phyloP scores from a whole-genome alignment of 768 basidiomycete species.

The Lanmaoa pseudosensibilis region DNA sequence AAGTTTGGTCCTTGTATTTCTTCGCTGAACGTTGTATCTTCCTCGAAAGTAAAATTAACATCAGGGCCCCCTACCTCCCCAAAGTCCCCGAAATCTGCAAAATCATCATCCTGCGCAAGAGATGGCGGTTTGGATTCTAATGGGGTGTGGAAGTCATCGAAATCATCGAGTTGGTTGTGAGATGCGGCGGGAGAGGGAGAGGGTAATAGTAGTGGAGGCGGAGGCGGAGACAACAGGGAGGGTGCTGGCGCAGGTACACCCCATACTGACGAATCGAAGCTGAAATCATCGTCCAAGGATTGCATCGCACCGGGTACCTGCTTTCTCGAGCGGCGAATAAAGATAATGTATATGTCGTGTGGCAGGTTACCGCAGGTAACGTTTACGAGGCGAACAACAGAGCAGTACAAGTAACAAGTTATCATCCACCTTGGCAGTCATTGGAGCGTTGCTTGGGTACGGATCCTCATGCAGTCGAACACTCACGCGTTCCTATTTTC shows the following conservation, averaged over 20 bases:
- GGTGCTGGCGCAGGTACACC: conserved; percentile 43
- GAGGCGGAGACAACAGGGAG: conserved; percentile 30
- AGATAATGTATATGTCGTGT: conserved; percentile 14
- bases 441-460: neutral
- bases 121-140: conserved; percentile 44
- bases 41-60: conserved; percentile 39
- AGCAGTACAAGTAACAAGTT: neutral
- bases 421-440: too few relatives aligned
- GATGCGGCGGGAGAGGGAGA: conserved; percentile 28
- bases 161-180: conserved; percentile 51
- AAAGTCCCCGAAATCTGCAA: conserved; percentile 88
- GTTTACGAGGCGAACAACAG: neutral
- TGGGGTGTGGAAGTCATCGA: conserved; percentile 51
- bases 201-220: conserved; percentile 15
- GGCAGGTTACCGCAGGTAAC: neutral
- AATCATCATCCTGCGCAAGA: conserved; percentile 62
- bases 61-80: conserved; percentile 55
- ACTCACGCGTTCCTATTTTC: conserved; percentile 61
- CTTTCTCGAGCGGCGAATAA: neutral
- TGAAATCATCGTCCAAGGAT: conserved; percentile 69
- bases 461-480: conserved; percentile 17
- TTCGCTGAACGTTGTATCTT: conserved; percentile 24
- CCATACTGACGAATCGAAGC: conserved; percentile 76
- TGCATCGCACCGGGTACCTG: conserved; percentile 14
- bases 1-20: conserved; percentile 36